Base-by-base conservation (phyloP, 257 asterid species). In the Linaria vulgaris region DNA sequence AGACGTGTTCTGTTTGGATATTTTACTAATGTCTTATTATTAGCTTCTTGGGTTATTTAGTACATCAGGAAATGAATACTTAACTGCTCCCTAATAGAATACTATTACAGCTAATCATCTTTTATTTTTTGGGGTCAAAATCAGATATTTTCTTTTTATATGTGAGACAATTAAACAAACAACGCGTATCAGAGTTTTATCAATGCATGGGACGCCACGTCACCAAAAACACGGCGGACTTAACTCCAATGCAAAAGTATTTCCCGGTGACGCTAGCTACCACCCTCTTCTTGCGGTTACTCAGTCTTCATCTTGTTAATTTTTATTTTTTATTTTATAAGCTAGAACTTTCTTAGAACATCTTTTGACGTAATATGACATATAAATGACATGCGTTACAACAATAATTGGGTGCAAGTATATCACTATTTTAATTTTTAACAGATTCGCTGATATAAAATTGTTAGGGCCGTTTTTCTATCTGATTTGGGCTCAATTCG, bases 171-270 rank as follows among this genome's bases (percentile, higher is more conserved):
- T 57, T 41, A 61, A 63, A 51, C 76, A 68, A 69, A 59, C 70
- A 69, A 69, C 58, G 66, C 70, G 37, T 57, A 68, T 34, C 54
- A 15, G 57, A 57, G 37, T 56, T 58, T 52, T 68, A 63, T 54
- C 38, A 72, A 61, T 82, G 91, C 80, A 60, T 74, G 89, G 79
- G 56, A 83, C 85, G 89, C 88, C 84, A 85, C 85, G 91, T 85
- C 90, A 82, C 96, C 70, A 16, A 14, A 82, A 75, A 69, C 79
- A 62, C 88, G 96, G 71, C 95, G 95, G 59, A 48, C 80, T 47
- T 51, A 69, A 75, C 88, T 85, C 89, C 87, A 77, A 69, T 69
- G 83, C 78, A 52, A 15, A n/a, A 68, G 34, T 23, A 48, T 47
- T 24, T 20, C 7, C 61, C 20, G 17, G 49, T 44, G 49, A 44